Evolutionary conservation across 2,329 filamentous ascomycete species (phyloP), one percentile per base, ranked within the genome.

Genomic region (Thelonectria discophora): DNA sequence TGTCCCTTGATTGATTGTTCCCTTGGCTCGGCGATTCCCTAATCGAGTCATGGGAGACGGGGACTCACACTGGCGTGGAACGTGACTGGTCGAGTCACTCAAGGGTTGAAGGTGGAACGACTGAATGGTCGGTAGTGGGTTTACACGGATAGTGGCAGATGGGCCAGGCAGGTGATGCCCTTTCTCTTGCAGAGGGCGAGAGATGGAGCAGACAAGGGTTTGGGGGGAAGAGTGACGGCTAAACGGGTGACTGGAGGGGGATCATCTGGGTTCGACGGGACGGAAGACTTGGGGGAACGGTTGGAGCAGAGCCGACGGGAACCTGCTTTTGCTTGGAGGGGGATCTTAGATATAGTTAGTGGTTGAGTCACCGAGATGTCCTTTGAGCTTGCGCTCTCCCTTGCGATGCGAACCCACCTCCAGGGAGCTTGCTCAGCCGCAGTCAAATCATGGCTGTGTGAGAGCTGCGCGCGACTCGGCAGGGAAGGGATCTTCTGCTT

Each of bases 21-120:
- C 3, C 24, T 47, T 11, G 30, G 17, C 12, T 40, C 30, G 40
- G 46, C 30, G 24, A 47, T 24, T 46, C 48, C 24, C 30, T 39
- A 30, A 43, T 53, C 39, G 43, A 52, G 48, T 55, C 46, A 57
- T 62, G 67, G 47, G 40, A 39, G 32, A 37, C 18, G 58, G 55
- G 43, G 17, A 37, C 47, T 66, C 69, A 65, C 60, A 57, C 58
- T 47, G 62, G 54, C 34, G 34, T 37, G 27, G 59, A 65, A 59
- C 52, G 63, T 71, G 69, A 71, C 69, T 68, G 39, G 60, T 30
- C 43, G 45, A 57, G 45, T 54, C 55, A 54, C 58, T 52, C 46
- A 45, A 34, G 18, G 30, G 20, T n/a, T 27, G 43, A 51, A 45
- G n/a, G 49, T 50, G 57, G 64, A 61, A 61, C 69, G 67, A 70